Evolutionary conservation across 176 grass and related monocot species (phyloP).

Genomic region (Zea luxurians): DNA sequence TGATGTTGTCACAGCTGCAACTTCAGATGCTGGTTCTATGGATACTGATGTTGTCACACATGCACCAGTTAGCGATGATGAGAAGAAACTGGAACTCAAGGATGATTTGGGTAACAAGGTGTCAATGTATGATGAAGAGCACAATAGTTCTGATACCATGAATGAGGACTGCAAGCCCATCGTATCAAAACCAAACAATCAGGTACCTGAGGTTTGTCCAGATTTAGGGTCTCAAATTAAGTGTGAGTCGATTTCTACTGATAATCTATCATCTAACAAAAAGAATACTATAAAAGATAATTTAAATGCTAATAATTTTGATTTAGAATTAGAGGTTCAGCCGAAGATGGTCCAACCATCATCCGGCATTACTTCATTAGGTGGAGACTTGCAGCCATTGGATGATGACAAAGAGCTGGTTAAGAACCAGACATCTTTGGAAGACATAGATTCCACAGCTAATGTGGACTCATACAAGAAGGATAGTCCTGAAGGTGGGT

Average conservation of each 20-base stretch:
- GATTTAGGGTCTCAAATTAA: slow-evolving; percentile 92
- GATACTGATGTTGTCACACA: slow-evolving; percentile 32
- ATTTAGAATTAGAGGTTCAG: slow-evolving; percentile 99
- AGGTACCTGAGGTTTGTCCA: slow-evolving; percentile 92
- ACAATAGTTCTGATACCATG: slow-evolving; percentile 40
- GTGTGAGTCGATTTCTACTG: slow-evolving; percentile 89
- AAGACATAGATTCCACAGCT: slow-evolving; percentile 64
- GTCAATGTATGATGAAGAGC: slow-evolving; percentile 37
- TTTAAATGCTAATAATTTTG: slow-evolving; percentile 98
- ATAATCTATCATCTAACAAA: slow-evolving; percentile 90
- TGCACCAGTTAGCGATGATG: slow-evolving; percentile 31
- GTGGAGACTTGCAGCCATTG: slow-evolving; percentile 65
- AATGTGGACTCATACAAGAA: slow-evolving; percentile 66
- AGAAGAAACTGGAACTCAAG: slow-evolving; percentile 21
- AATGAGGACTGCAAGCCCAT: slow-evolving; percentile 51
- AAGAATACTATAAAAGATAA: slow-evolving; percentile 93
- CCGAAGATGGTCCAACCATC: slow-evolving; percentile 83
- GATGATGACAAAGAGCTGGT: slow-evolving; percentile 83
- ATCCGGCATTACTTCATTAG: slow-evolving; percentile 70
- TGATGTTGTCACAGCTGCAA: slow-evolving; percentile 33
- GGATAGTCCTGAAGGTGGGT: slow-evolving; percentile 63
- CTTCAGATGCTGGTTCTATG: slow-evolving; percentile 41
- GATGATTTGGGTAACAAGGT: slow-evolving; percentile 40
- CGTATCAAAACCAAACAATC: slow-evolving; percentile 58
- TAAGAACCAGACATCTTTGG: slow-evolving; percentile 71